A percentile compares a stretch with the other conserved stretches of the same genome.
These are phyloP conservation scores for Clonostachys rosea DNA, from an alignment of 2,329 filamentous ascomycete genomes.

Conservation along the genomic window DNA sequence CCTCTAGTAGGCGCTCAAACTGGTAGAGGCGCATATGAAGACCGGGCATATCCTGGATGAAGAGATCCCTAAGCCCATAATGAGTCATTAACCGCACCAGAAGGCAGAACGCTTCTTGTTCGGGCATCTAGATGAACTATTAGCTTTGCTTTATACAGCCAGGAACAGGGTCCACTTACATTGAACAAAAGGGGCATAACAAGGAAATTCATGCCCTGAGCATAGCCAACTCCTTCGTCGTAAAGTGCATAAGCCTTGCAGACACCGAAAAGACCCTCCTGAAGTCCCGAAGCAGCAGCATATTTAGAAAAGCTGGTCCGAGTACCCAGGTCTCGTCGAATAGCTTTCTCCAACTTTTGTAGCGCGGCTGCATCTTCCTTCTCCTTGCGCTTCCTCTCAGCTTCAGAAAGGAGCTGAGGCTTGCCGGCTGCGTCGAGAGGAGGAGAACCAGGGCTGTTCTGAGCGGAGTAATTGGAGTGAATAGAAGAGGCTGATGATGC, in stretches of 20 bases:
- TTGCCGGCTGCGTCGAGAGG: slow-evolving; percentile 61
- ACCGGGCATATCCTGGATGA: slow-evolving; percentile 93
- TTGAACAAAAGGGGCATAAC: slow-evolving; percentile 97
- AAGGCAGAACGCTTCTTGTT: slow-evolving; percentile 93
- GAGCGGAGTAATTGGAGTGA: slow-evolving; percentile 69
- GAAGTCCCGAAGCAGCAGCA: slow-evolving; percentile 82
- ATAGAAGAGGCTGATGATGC: slow-evolving; percentile 81
- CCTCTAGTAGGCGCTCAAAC: slow-evolving; percentile 90
- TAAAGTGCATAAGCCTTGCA: slow-evolving; percentile 98
- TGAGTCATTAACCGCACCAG: slow-evolving; percentile 95
- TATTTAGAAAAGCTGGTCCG: slow-evolving; percentile 97
- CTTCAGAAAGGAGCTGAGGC: slow-evolving; percentile 56
- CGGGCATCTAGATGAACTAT: slow-evolving; percentile 65
- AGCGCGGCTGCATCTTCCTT: slow-evolving; percentile 73
- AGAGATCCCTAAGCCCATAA: slow-evolving; percentile 87
- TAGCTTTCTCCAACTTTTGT: slow-evolving; percentile 83
- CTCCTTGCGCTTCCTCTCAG: slow-evolving; percentile 70
- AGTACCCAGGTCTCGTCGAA: slow-evolving; percentile 84
- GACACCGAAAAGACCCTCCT: slow-evolving; percentile 89
- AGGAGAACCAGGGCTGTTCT: slow-evolving; percentile 52
- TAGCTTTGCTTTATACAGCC: neutral
- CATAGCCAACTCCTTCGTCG: slow-evolving; percentile 91
- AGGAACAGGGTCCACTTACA: slow-evolving; percentile 39
- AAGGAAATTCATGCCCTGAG: slow-evolving; percentile 98
- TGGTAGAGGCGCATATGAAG: slow-evolving; percentile 91